phyloP scores from a whole-genome alignment of 768 basidiomycete genomes.

The Naematelia encephala region DNA sequence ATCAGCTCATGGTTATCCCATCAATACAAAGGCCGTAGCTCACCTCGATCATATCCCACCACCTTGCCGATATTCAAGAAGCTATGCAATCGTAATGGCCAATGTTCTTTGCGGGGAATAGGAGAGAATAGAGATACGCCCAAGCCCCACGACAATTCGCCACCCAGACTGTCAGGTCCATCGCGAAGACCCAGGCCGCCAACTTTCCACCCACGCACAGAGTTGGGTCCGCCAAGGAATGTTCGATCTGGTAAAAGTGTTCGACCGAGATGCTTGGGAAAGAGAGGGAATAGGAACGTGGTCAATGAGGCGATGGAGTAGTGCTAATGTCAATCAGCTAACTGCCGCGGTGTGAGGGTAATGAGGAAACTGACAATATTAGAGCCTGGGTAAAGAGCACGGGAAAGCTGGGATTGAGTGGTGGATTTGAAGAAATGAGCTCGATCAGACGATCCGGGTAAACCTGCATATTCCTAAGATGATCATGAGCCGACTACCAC shows the following conservation, averaged over 20 bases:
- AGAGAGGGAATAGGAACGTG: conserved; percentile 68
- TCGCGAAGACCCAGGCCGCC: conserved; percentile 45
- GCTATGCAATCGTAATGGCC: conserved; percentile 43
- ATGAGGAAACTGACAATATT: conserved; percentile 54
- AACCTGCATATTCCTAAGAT: conserved; percentile 62
- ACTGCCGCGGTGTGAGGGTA: neutral
- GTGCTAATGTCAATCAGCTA: conserved; percentile 55
- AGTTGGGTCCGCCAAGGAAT: conserved; percentile 87
- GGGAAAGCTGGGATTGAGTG: conserved; percentile 62
- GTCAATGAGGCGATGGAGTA: conserved; percentile 69
- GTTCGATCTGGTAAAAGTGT: conserved; percentile 65
- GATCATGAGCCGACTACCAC: conserved; percentile 1
- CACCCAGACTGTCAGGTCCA: conserved; percentile 49
- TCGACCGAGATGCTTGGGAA: conserved; percentile 25
- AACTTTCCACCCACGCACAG: conserved; percentile 58
- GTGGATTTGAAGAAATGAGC: conserved; percentile 72
- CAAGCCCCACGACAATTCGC: conserved; percentile 45
- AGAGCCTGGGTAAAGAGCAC: conserved; percentile 59
- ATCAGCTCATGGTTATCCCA: conserved; percentile 1
- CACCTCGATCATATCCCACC: conserved; percentile 41
- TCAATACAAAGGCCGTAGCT: conserved; percentile 6
- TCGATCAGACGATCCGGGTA: conserved; percentile 63
- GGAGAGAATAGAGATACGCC: conserved; percentile 44
- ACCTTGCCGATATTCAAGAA: conserved; percentile 48
- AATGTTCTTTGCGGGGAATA: conserved; percentile 41